Conservation (phyloP, 352 stramenopile species). For the Aphanomyces astaci region DNA sequence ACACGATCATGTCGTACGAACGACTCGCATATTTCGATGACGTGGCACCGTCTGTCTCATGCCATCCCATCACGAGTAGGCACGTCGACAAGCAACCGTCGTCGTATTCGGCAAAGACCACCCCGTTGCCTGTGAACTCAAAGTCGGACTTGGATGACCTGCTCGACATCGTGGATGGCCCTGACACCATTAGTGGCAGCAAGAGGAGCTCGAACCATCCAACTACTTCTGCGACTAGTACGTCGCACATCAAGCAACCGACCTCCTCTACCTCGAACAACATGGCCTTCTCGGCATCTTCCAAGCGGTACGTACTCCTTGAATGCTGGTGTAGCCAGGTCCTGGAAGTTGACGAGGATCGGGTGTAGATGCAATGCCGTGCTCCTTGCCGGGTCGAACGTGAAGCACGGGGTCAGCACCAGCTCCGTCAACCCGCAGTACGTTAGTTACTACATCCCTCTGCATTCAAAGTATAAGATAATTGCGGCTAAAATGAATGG, state of each 20-base stretch:
- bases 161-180: constrained; percentile 39
- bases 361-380: constrained; percentile 58
- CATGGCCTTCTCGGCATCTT: too few relatives aligned
- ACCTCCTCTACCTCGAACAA: not conserved
- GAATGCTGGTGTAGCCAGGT: too few relatives aligned
- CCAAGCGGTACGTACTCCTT: too few relatives aligned
- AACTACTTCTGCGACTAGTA: too few relatives aligned
- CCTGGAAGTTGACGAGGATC: too few relatives aligned
- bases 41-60: not conserved
- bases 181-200: not conserved
- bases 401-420: constrained; percentile 51
- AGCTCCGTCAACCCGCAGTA: constrained; percentile 48
- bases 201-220: not conserved
- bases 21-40: too few relatives aligned
- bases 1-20: not conserved
- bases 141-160: constrained; percentile 68
- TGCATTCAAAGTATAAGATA: not conserved
- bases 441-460: not conserved
- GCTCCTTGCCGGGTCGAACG: constrained; percentile 41
- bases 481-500: too few relatives aligned
- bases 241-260: not conserved
- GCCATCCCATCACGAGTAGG: not conserved
- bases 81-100: not conserved
- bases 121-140: not conserved
- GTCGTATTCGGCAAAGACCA: constrained; percentile 21